These are phyloP conservation scores for Flammula alnicola DNA, from an alignment of 1,284 basidiomycete genomes.

Conservation along the genomic window DNA sequence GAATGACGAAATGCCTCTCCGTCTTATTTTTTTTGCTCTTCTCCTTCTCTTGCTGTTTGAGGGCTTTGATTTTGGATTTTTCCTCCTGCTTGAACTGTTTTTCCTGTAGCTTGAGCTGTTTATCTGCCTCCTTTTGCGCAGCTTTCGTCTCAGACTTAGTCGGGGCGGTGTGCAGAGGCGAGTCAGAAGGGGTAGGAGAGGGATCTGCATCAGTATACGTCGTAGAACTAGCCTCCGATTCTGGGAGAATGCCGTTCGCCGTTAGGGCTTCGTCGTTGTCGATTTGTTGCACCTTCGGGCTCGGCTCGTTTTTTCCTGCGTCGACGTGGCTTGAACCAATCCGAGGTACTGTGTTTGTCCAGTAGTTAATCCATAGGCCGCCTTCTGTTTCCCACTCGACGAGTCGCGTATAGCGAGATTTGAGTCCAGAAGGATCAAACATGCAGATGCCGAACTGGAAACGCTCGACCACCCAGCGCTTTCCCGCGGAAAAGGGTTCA, in stretches of 20 bases:
- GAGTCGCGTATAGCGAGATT: slow-evolving; percentile 48
- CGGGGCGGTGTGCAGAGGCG: not conserved
- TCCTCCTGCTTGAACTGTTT: slow-evolving; percentile 26
- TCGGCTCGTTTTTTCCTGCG: not conserved
- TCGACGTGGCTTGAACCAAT: not conserved
- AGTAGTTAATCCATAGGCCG: slow-evolving; percentile 60
- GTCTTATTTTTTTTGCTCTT: slow-evolving; percentile 31
- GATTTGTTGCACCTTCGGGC: slow-evolving; percentile 21
- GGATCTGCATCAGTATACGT: slow-evolving; percentile 4
- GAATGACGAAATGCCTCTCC: slow-evolving; percentile 53
- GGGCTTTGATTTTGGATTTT: slow-evolving; percentile 24
- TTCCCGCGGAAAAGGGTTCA: slow-evolving; percentile 49
- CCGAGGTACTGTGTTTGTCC: slow-evolving; percentile 46
- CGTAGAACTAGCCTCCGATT: not conserved
- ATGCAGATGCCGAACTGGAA: slow-evolving; percentile 61
- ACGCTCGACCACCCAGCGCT: slow-evolving; percentile 53
- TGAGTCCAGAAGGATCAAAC: slow-evolving; percentile 56
- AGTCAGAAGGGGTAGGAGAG: not conserved
- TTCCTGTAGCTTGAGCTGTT: slow-evolving; percentile 9
- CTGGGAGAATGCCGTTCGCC: slow-evolving; percentile 29
- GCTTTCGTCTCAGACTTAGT: slow-evolving; percentile 13
- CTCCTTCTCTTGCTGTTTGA: slow-evolving; percentile 26
- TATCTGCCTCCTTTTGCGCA: slow-evolving; percentile 9
- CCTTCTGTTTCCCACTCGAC: slow-evolving; percentile 46
- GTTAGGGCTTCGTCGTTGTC: slow-evolving; percentile 38